Evolutionary conservation across 768 basidiomycete genomes (phyloP).

Genomic region (Leccinum imitatum): DNA sequence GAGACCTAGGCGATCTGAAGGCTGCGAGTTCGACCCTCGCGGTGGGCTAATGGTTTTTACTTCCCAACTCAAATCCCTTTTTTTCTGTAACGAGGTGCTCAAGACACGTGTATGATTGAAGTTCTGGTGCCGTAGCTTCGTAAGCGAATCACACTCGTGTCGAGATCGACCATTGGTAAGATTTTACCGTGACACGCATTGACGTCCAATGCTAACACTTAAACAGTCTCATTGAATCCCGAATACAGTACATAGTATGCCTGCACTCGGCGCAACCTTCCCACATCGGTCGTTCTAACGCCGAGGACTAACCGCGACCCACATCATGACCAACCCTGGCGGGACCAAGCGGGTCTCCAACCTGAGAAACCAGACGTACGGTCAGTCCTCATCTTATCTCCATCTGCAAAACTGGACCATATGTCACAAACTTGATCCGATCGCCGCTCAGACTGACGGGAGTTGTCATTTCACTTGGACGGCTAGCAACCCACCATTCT

Average conservation of each 20-base stretch:
- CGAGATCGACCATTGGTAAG: background rate
- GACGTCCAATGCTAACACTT: background rate
- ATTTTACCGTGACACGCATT: background rate
- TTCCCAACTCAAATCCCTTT: background rate
- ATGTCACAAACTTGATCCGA: background rate
- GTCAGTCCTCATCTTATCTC: background rate
- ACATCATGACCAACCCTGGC: background rate
- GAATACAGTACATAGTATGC: background rate
- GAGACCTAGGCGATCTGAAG: slow-evolving; percentile 47
- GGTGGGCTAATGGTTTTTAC: slow-evolving; percentile 45
- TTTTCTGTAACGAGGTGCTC: background rate
- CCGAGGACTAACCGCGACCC: background rate
- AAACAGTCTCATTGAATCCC: background rate
- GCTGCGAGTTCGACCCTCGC: slow-evolving; percentile 66
- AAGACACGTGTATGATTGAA: background rate
- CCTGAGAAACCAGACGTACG: background rate
- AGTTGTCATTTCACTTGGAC: background rate
- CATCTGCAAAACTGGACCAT: background rate
- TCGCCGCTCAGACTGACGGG: background rate
- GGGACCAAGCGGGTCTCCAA: background rate
- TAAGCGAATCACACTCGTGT: background rate
- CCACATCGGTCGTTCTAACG: background rate
- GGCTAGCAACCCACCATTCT: background rate
- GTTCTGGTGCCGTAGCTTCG: background rate
- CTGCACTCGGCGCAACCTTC: background rate